Evolutionary conservation across 2,329 filamentous ascomycete species (phyloP).

Genomic region (Aspergillus sp.): DNA sequence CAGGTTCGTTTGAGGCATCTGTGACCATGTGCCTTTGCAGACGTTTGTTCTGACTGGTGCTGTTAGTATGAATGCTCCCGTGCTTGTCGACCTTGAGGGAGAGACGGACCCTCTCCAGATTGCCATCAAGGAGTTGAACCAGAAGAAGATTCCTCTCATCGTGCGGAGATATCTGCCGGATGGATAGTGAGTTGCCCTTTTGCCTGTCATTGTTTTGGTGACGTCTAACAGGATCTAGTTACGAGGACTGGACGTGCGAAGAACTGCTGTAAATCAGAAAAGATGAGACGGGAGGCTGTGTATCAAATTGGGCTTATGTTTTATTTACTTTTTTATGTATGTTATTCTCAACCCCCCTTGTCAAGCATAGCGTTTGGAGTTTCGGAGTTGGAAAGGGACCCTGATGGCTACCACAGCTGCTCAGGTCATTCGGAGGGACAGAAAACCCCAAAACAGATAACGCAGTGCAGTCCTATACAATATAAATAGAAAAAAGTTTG

Average conservation of each 20-base stretch:
- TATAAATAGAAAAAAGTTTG: constrained; percentile 16
- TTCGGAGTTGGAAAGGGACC: constrained; percentile 27
- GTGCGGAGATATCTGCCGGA: constrained; percentile 94
- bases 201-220: background rate
- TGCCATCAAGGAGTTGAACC: constrained; percentile 91
- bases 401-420: constrained; percentile 11
- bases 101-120: constrained; percentile 98
- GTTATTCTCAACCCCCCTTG: constrained; percentile 16
- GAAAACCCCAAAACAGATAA: constrained; percentile 13
- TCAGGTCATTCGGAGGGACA: constrained; percentile 11
- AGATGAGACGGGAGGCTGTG: constrained; percentile 14
- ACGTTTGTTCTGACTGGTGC: constrained; percentile 4
- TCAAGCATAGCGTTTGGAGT: constrained; percentile 44
- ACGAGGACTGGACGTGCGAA: constrained; percentile 99
- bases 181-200: constrained; percentile 68
- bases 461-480: constrained; percentile 11
- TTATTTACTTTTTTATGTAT: constrained; percentile 22
- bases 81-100: constrained; percentile 93
- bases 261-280: constrained; percentile 65
- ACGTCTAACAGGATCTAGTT: constrained; percentile 53
- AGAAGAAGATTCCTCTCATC: constrained; percentile 98
- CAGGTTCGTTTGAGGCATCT: constrained; percentile 59
- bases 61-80: constrained; percentile 89
- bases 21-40: background rate
- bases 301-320: constrained; percentile 19